Percentiles rank a stretch among this genome's conserved stretches.
phyloP scores from a whole-genome alignment of 257 asterid genomes.

The Thymus mandschuricus region DNA sequence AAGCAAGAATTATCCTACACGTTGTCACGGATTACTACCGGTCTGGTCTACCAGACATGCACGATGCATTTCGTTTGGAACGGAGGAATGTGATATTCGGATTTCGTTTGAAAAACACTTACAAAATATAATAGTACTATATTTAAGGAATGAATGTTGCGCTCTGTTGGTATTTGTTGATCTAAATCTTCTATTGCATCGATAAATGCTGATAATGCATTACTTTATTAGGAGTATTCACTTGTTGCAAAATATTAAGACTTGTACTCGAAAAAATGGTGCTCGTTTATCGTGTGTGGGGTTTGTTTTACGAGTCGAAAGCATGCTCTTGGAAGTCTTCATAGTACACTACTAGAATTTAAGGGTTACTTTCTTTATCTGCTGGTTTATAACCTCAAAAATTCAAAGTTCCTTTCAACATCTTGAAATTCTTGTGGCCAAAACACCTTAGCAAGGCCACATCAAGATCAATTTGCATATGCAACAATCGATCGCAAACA shows the following conservation, averaged over 20 bases:
- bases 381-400: not conserved
- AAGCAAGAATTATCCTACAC: not conserved
- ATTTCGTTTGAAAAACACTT: too few species aligned
- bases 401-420: not conserved
- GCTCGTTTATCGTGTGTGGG: too few species aligned
- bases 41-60: not conserved
- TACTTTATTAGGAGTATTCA: too few species aligned
- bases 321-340: too few species aligned
- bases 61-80: too few species aligned
- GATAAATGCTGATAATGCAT: too few species aligned
- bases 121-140: too few species aligned
- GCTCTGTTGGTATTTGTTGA: not conserved
- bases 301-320: too few species aligned
- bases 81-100: too few species aligned
- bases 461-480: constrained; percentile 20
- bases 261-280: too few species aligned
- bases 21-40: not conserved
- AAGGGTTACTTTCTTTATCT: not conserved
- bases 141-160: not conserved
- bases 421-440: not conserved
- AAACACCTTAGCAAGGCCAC: constrained; percentile 18
- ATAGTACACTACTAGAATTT: not conserved
- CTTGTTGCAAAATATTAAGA: too few species aligned
- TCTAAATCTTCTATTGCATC: too few species aligned
- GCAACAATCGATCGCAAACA: constrained; percentile 23